phyloP scores from a whole-genome alignment of 2,329 filamentous ascomycete genomes.

The Ascocoryne sarcoides region DNA sequence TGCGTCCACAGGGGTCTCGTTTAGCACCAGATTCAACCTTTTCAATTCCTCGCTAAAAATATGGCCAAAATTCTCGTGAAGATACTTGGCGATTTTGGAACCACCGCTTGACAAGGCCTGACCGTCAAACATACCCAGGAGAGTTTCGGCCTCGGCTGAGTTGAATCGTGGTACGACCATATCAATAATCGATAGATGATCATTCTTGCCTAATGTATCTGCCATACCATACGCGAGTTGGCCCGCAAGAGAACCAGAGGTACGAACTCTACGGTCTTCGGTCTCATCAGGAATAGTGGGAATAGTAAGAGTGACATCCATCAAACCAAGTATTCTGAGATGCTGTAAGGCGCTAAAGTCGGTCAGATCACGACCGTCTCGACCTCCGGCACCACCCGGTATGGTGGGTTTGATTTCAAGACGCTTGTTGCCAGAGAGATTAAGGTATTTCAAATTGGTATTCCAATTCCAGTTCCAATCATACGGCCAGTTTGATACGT shows the following conservation, averaged over 20 bases:
- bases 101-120: slow-evolving; percentile 82
- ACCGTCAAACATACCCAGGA: slow-evolving; percentile 94
- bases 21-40: slow-evolving; percentile 52
- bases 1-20: slow-evolving; percentile 75
- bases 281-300: slow-evolving; percentile 91
- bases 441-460: slow-evolving; percentile 86
- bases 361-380: slow-evolving; percentile 64
- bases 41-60: slow-evolving; percentile 79
- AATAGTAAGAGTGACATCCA: slow-evolving; percentile 95
- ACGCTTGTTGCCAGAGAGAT: slow-evolving; percentile 92
- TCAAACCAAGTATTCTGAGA: slow-evolving; percentile 80
- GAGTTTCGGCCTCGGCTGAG: slow-evolving; percentile 78
- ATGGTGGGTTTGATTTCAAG: slow-evolving; percentile 78
- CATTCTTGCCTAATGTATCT: slow-evolving; percentile 83
- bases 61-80: slow-evolving; percentile 90
- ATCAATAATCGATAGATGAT: slow-evolving; percentile 92
- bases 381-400: slow-evolving; percentile 60
- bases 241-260: slow-evolving; percentile 89
- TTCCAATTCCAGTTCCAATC: slow-evolving; percentile 99
- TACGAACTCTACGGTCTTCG: slow-evolving; percentile 88
- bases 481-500: slow-evolving; percentile 97
- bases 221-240: slow-evolving; percentile 95
- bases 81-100: slow-evolving; percentile 90
- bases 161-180: slow-evolving; percentile 90
- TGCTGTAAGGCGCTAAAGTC: slow-evolving; percentile 83